These are phyloP conservation scores for Sporodiniella umbellata DNA, from an alignment of 371 early-diverging fungal genomes.

Conservation along the genomic window DNA sequence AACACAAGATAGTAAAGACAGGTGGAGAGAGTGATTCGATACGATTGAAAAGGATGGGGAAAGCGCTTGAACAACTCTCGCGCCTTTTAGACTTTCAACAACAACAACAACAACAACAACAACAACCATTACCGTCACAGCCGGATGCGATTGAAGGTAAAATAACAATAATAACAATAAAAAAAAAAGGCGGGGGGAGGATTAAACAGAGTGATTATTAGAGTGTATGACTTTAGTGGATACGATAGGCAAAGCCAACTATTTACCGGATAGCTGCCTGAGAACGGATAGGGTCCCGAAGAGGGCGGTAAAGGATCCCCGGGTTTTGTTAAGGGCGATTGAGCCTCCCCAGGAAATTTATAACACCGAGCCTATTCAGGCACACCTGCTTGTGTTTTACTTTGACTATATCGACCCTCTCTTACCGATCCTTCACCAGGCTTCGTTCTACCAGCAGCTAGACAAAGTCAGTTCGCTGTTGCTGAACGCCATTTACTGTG, in stretches of 20 bases:
- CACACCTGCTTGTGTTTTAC: constrained; percentile 53
- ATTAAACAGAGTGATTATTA: no score
- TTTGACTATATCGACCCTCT: constrained; percentile 67
- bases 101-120: not conserved
- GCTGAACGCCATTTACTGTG: constrained; percentile 31
- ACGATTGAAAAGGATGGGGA: constrained; percentile 8
- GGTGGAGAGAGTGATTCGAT: no score
- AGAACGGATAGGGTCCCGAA: no score
- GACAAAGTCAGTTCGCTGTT: constrained; percentile 5
- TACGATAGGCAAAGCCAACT: no score
- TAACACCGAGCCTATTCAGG: no score
- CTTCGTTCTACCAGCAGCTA: constrained; percentile 28
- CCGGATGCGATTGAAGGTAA: not conserved
- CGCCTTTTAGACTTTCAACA: constrained; percentile 4
- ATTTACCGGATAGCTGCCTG: no score
- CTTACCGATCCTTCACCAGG: constrained; percentile 60
- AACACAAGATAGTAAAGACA: no score
- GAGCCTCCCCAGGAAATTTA: not conserved
- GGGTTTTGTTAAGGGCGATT: not conserved
- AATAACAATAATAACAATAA: not conserved
- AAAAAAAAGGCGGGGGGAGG: no score
- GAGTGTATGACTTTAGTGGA: no score
- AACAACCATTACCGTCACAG: no score
- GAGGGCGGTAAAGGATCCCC: not conserved
- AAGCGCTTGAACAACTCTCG: constrained; percentile 13